phyloP scores from a whole-genome alignment of 768 basidiomycete genomes.

The Fistulinella prunicolor region DNA sequence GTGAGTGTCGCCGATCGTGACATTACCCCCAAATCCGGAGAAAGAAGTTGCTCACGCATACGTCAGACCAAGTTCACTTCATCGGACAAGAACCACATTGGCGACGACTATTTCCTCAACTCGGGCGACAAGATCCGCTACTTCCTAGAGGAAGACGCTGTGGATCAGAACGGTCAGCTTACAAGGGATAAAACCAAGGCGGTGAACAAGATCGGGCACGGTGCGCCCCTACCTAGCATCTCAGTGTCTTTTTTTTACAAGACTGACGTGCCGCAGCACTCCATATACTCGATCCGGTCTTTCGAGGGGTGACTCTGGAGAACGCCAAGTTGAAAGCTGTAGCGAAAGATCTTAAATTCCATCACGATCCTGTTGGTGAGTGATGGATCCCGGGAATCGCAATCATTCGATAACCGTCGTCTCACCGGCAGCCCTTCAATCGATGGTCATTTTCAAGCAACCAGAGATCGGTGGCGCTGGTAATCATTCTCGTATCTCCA shows the following conservation, averaged over 20 bases:
- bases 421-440: slow-evolving; percentile 83
- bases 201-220: slow-evolving; percentile 95
- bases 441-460: slow-evolving; percentile 96
- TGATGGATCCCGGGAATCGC: background rate
- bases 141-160: slow-evolving; percentile 89
- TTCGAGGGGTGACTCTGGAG: slow-evolving; percentile 75
- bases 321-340: slow-evolving; percentile 67
- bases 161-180: slow-evolving; percentile 68
- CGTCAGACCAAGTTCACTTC: slow-evolving; percentile 88
- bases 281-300: slow-evolving; percentile 81
- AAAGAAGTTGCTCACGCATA: background rate
- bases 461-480: slow-evolving; percentile 91
- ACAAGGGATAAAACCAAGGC: slow-evolving; percentile 67
- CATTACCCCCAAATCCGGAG: background rate
- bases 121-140: slow-evolving; percentile 95
- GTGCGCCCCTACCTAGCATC: slow-evolving; percentile 35
- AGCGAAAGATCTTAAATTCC: slow-evolving; percentile 76
- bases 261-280: slow-evolving; percentile 49
- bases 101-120: slow-evolving; percentile 89
- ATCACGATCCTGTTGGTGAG: slow-evolving; percentile 80
- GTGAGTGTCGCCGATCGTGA: slow-evolving; percentile 40
- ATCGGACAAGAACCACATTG: slow-evolving; percentile 67
- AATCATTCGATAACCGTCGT: background rate
- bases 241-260: background rate
- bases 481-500: slow-evolving; percentile 29